These are phyloP conservation scores for Kandelia obovata DNA, from an alignment of 345 rosid species.

Conservation along the genomic window DNA sequence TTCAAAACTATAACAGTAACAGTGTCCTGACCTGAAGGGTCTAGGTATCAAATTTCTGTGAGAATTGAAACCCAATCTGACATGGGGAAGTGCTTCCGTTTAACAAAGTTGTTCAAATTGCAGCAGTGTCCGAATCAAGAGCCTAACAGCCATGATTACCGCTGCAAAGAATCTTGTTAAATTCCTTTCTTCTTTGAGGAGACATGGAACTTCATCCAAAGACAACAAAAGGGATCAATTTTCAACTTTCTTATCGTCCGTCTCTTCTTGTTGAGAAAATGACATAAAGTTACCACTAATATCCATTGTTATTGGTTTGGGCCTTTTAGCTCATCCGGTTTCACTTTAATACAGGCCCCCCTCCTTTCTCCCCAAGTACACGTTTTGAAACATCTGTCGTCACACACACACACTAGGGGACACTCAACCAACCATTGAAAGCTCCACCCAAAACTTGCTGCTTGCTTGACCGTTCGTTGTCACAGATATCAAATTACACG, in stretches of 20 bases:
- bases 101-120: too few relatives aligned
- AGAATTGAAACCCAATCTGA: too few relatives aligned
- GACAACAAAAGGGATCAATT: not conserved
- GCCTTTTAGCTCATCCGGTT: not conserved
- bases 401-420: not conserved
- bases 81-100: too few relatives aligned
- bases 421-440: not conserved
- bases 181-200: not conserved
- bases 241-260: not conserved
- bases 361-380: not conserved
- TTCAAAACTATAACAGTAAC: too few relatives aligned
- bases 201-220: not conserved
- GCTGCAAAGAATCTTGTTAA: too few relatives aligned
- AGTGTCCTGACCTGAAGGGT: too few relatives aligned
- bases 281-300: slow-evolving; percentile 22
- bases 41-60: too few relatives aligned
- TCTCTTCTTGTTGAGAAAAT: slow-evolving; percentile 2
- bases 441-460: not conserved
- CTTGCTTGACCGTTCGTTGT: not conserved
- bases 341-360: too few relatives aligned
- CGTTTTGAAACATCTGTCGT: not conserved
- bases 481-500: not conserved
- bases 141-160: too few relatives aligned
- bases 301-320: not conserved
- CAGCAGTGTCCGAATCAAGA: too few relatives aligned